Evolutionary conservation across 2,329 filamentous ascomycete genomes (phyloP), one percentile per base, ranked within the genome.

Genomic region (Pseudogymnoascus sp.): DNA sequence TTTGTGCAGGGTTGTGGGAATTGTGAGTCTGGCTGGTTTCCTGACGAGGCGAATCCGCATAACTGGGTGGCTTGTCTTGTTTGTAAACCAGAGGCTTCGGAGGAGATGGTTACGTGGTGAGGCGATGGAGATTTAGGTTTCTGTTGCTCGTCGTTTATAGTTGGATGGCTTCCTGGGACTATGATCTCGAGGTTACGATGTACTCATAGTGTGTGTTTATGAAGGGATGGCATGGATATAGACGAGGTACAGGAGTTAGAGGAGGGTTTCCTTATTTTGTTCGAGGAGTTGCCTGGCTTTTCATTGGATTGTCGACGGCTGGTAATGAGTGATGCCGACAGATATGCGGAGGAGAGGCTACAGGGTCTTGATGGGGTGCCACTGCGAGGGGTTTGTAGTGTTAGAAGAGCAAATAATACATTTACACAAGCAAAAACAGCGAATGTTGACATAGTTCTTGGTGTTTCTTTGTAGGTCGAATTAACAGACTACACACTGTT

Each of bases 41-140:
- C 28, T 4, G 49, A 56, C 9, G 49, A 56, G 2, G 49, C 16
- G 49, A 56, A 56, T 31, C 49, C 49, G 49, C 49, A 56, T 16
- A 56, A 36, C 16, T 56, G 49, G 49, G 49, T 56, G 28, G 49
- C 49, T 34, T 56, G 49, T 56, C 49, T 56, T 56, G 49, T 56
- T 8, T 56, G 49, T 56, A 56, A 18, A 18, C 49, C 49, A 34
- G 49, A 56, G 28, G 49, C 49, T 12, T 56, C 28, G 12, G 49
- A 56, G 16, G n/a, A 56, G 49, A 56, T 56, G 28, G 49, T 36
- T 8, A 56, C 49, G 0, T 56, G 49, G 49, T 56, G 16, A 56
- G n/a, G 12, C n/a, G 5, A 21, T 36, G 28, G n/a, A 25, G 5
- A 16, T 16, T 53, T n/a, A 16, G 14, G 11, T 28, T 31, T 53